phyloP scores from a whole-genome alignment of 495 filamentous ascomycete genomes.

The Penicillium samsonianum region DNA sequence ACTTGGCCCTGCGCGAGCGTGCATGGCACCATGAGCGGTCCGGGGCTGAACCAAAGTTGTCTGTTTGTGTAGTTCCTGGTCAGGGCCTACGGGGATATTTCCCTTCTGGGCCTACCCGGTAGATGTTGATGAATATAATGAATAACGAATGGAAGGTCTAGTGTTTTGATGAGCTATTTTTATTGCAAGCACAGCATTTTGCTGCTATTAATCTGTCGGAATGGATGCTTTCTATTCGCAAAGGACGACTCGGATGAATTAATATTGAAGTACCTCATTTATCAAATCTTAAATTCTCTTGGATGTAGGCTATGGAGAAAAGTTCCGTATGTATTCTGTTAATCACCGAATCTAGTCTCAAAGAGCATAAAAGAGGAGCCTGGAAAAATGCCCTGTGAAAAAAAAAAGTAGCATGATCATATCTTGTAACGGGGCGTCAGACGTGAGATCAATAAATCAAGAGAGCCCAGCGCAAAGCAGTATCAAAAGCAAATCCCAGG shows the following conservation, averaged over 20 bases:
- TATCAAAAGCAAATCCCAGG: not conserved
- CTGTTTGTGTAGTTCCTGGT: not conserved
- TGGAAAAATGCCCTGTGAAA: not conserved
- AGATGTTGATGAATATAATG: constrained; percentile 3
- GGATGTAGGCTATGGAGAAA: not conserved
- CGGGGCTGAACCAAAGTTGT: constrained; percentile 4
- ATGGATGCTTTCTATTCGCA: not conserved
- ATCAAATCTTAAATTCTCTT: not conserved
- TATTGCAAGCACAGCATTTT: not conserved
- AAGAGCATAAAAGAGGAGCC: not conserved
- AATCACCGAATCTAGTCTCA: not conserved
- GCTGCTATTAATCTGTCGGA: not conserved
- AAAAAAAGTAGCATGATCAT: not conserved
- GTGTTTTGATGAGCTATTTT: not conserved
- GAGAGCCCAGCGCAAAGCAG: not conserved
- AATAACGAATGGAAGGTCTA: constrained; percentile 1
- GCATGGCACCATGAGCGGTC: constrained; percentile 9
- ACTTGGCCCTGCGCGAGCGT: constrained; percentile 8
- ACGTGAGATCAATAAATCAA: not conserved
- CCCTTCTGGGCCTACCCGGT: constrained; percentile 4
- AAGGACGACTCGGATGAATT: not conserved
- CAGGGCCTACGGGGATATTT: constrained; percentile 8
- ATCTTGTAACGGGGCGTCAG: not conserved
- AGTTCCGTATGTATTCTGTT: not conserved
- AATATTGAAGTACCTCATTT: not conserved